phyloP scores from a whole-genome alignment of 2,329 filamentous ascomycete genomes.

The Dothideomycetes sp. region DNA sequence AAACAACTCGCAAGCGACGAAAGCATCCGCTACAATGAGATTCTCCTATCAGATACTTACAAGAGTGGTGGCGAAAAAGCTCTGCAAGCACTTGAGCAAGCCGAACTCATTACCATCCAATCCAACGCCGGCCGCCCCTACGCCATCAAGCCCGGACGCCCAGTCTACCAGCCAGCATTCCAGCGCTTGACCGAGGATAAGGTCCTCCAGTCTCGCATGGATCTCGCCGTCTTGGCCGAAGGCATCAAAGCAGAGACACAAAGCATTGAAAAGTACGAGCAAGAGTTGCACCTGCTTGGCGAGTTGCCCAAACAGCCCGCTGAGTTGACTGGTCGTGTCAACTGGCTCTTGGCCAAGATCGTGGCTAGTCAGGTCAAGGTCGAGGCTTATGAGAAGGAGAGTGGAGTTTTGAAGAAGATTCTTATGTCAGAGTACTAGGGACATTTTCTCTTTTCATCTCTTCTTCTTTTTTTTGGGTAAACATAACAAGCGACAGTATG shows the following conservation, averaged over 20 bases:
- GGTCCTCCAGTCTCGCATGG: slow-evolving; percentile 62
- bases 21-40: slow-evolving; percentile 71
- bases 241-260: slow-evolving; percentile 62
- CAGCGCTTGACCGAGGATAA: slow-evolving; percentile 58
- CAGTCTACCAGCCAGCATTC: slow-evolving; percentile 81
- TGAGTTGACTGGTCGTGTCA: slow-evolving; percentile 56
- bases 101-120: slow-evolving; percentile 74
- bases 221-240: slow-evolving; percentile 58
- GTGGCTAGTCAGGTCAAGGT: slow-evolving; percentile 66
- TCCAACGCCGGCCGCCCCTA: slow-evolving; percentile 68
- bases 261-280: slow-evolving; percentile 69
- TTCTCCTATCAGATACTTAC: slow-evolving; percentile 70
- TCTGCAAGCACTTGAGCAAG: slow-evolving; percentile 70
- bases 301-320: slow-evolving; percentile 59
- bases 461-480: too few species aligned
- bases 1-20: slow-evolving; percentile 63
- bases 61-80: slow-evolving; percentile 62
- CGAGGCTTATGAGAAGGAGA: slow-evolving; percentile 62
- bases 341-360: slow-evolving; percentile 67
- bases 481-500: too few species aligned
- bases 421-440: slow-evolving; percentile 45
- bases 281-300: slow-evolving; percentile 64
- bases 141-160: slow-evolving; percentile 69
- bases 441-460: too few species aligned
- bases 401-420: slow-evolving; percentile 61